A percentile compares a stretch with the other conserved stretches of the same genome.
Evolutionary conservation across 768 basidiomycete genomes (phyloP).

Genomic region (Chalciporus piperatus): DNA sequence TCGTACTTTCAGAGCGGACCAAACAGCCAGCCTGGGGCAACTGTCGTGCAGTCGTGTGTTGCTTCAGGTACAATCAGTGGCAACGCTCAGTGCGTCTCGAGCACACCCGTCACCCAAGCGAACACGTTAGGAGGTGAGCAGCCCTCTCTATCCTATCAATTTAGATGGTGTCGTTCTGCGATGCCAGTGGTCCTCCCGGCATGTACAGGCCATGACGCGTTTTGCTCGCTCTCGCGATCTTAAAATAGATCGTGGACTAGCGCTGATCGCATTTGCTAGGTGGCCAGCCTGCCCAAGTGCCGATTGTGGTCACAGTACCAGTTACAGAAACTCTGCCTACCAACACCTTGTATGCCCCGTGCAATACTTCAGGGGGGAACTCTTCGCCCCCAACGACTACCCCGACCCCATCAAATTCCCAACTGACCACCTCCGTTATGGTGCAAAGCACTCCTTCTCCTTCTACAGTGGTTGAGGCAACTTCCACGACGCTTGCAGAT

Average conservation of each 20-base stretch:
- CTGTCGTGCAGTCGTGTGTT: slow-evolving; percentile 35
- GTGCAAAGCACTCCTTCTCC: slow-evolving; percentile 33
- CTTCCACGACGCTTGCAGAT: slow-evolving; percentile 39
- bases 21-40: slow-evolving; percentile 30
- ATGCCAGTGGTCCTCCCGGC: neutral
- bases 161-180: neutral
- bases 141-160: neutral
- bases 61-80: slow-evolving; percentile 28
- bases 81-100: slow-evolving; percentile 29
- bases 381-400: slow-evolving; percentile 9
- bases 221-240: neutral
- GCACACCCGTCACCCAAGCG: slow-evolving; percentile 25
- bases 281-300: slow-evolving; percentile 36
- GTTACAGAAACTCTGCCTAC: slow-evolving; percentile 30
- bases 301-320: slow-evolving; percentile 37
- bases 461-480: slow-evolving; percentile 27
- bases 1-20: slow-evolving; percentile 36
- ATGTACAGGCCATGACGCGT: slow-evolving; percentile 19
- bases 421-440: slow-evolving; percentile 23
- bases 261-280: slow-evolving; percentile 23
- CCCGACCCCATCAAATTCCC: slow-evolving; percentile 6
- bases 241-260: slow-evolving; percentile 2
- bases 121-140: slow-evolving; percentile 36
- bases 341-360: slow-evolving; percentile 43
- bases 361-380: slow-evolving; percentile 24